Conservation (phyloP, 352 stramenopile species). For the Pythium phragmiticola region DNA sequence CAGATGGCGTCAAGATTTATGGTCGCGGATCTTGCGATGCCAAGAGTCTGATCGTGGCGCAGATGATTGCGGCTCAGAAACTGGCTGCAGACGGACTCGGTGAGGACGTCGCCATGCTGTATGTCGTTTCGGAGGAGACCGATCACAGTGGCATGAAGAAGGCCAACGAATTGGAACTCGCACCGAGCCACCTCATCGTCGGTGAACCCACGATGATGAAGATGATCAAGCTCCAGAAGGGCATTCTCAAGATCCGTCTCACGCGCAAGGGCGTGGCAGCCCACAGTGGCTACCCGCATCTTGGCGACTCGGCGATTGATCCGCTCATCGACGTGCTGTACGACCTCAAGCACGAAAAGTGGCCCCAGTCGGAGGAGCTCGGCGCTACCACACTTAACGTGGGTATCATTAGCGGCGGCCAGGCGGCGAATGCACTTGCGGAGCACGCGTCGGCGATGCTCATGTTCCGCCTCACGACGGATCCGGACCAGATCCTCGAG, state of each 20-base stretch:
- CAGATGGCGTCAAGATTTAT: constrained; percentile 63
- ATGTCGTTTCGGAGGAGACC: constrained; percentile 87
- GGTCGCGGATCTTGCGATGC: constrained; percentile 83
- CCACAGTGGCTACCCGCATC: constrained; percentile 83
- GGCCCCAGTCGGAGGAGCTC: constrained; percentile 78
- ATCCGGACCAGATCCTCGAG: constrained; percentile 66
- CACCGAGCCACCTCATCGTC: constrained; percentile 73
- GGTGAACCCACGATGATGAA: constrained; percentile 78
- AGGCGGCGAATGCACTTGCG: constrained; percentile 79
- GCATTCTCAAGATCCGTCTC: constrained; percentile 83
- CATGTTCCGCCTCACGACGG: constrained; percentile 84
- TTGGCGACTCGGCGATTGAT: constrained; percentile 83
- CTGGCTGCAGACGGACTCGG: constrained; percentile 55
- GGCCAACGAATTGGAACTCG: constrained; percentile 74
- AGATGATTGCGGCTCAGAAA: constrained; percentile 78
- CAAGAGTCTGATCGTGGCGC: constrained; percentile 79
- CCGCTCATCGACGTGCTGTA: constrained; percentile 83
- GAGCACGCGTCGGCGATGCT: constrained; percentile 85
- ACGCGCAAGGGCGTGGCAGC: constrained; percentile 68
- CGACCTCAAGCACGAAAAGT: constrained; percentile 73
- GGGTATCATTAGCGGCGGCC: constrained; percentile 73
- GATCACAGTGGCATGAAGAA: constrained; percentile 90
- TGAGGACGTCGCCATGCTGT: constrained; percentile 71
- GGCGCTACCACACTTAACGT: constrained; percentile 86
- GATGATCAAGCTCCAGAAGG: constrained; percentile 87